A percentile compares a stretch with the other conserved stretches of the same genome.
phyloP scores from a whole-genome alignment of 2,329 filamentous ascomycete genomes.

The Hymenoscyphus infarciens region DNA sequence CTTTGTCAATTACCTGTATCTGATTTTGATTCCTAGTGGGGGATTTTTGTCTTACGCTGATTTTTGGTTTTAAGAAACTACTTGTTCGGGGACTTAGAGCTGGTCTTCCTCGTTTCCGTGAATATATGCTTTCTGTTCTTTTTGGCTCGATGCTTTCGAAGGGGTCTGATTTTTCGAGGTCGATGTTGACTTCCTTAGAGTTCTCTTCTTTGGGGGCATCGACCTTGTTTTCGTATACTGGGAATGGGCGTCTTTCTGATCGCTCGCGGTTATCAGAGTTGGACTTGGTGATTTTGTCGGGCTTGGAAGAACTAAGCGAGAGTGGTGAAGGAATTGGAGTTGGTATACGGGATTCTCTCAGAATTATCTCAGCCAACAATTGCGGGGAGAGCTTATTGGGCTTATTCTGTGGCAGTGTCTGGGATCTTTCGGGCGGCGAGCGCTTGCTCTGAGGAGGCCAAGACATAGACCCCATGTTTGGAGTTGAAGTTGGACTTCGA shows the following conservation, averaged over 20 bases:
- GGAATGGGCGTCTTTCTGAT: not conserved
- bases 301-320: not conserved
- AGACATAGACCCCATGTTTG: not conserved
- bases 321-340: not conserved
- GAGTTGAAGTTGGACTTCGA: not conserved
- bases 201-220: not conserved
- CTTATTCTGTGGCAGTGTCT: not conserved
- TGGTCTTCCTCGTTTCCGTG: not conserved
- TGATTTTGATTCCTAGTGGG: not conserved
- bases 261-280: not conserved
- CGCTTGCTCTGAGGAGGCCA: not conserved
- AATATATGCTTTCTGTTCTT: not conserved
- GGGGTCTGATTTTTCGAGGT: not conserved
- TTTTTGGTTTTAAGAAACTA: slow-evolving; percentile 1
- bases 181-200: too few species aligned
- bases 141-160: not conserved
- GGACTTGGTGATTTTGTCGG: not conserved
- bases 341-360: not conserved
- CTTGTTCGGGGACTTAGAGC: not conserved
- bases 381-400: not conserved
- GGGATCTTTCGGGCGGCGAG: not conserved
- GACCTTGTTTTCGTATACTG: not conserved
- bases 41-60: not conserved
- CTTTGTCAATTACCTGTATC: not conserved
- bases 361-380: not conserved